phyloP scores from a whole-genome alignment of 805 yeast genomes.

The Starmerella geochares region DNA sequence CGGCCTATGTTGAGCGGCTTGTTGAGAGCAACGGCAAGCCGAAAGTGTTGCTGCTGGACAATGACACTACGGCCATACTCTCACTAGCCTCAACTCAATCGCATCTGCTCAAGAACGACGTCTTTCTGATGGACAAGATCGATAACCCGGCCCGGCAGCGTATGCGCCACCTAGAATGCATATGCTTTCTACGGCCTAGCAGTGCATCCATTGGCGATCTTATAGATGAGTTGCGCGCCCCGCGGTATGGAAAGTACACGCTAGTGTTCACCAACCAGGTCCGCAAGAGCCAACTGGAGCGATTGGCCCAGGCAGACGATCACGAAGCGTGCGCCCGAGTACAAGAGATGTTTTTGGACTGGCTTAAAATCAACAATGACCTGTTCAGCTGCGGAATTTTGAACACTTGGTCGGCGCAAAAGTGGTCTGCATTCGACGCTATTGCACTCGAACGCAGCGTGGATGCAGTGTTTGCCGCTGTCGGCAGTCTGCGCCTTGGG shows the following conservation, averaged over 20 bases:
- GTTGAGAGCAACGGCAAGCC: slow-evolving; percentile 37
- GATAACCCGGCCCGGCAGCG: slow-evolving; percentile 53
- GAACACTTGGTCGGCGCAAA: slow-evolving; percentile 22
- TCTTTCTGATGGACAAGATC: slow-evolving; percentile 61
- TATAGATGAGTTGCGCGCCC: slow-evolving; percentile 58
- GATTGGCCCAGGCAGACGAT: slow-evolving; percentile 83
- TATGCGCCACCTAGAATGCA: slow-evolving; percentile 71
- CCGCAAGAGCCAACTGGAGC: slow-evolving; percentile 67
- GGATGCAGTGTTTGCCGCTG: slow-evolving; percentile 43
- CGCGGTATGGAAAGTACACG: slow-evolving; percentile 71
- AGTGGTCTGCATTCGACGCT: slow-evolving; percentile 40
- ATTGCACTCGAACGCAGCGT: slow-evolving; percentile 37
- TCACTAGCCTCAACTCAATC: slow-evolving; percentile 89
- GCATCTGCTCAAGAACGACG: slow-evolving; percentile 65
- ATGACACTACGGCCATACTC: slow-evolving; percentile 66
- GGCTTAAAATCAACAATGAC: slow-evolving; percentile 59
- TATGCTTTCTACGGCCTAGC: slow-evolving; percentile 67
- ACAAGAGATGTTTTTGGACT: slow-evolving; percentile 79
- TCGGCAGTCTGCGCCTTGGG: slow-evolving; percentile 55
- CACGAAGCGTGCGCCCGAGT: slow-evolving; percentile 66
- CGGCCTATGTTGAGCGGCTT: slow-evolving; percentile 35
- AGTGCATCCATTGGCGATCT: slow-evolving; percentile 51
- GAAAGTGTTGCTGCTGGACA: slow-evolving; percentile 69
- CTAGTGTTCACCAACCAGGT: slow-evolving; percentile 68
- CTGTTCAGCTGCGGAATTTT: slow-evolving; percentile 40